Percentiles rank a stretch among this genome's conserved stretches.
Conservation (phyloP, 352 stramenopile genomes). For the Globisporangium cederbergense region DNA sequence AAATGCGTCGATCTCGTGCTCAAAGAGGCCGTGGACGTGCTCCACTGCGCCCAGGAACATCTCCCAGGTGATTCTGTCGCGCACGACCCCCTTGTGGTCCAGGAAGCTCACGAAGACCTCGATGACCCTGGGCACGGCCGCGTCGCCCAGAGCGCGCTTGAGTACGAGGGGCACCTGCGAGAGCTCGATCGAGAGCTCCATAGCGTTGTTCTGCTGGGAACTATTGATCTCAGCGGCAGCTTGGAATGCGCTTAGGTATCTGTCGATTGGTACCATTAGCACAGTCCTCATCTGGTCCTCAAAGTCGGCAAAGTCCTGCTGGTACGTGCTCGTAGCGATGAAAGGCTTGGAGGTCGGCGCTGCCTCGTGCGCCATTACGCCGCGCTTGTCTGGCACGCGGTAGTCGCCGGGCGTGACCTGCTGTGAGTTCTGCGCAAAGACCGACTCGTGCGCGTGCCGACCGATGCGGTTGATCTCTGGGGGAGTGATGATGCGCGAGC, state of each 20-base stretch:
- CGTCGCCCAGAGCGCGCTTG: conserved; percentile 33
- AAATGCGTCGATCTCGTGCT: conserved; percentile 29
- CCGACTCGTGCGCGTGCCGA: conserved; percentile 47
- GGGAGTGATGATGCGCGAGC: conserved; percentile 57
- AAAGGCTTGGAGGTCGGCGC: conserved; percentile 44
- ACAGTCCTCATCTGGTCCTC: conserved; percentile 44
- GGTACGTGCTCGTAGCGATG: conserved; percentile 56
- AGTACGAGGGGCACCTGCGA: conserved; percentile 45
- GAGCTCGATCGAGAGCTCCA: conserved; percentile 37
- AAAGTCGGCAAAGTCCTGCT: conserved; percentile 58
- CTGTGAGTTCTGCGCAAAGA: conserved; percentile 38
- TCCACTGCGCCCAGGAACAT: conserved; percentile 35
- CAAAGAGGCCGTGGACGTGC: conserved; percentile 40
- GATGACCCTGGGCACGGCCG: conserved; percentile 23
- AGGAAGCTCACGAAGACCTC: conserved; percentile 46
- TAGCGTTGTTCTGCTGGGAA: conserved; percentile 22
- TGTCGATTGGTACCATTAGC: conserved; percentile 25
- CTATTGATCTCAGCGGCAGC: conserved; percentile 23
- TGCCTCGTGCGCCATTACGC: conserved; percentile 45
- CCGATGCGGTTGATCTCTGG: conserved; percentile 58
- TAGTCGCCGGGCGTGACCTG: conserved; percentile 58
- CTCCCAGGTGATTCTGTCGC: conserved; percentile 52
- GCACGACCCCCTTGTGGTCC: conserved; percentile 32
- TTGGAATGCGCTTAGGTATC: conserved; percentile 52
- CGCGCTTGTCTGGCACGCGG: conserved; percentile 51